Evolutionary conservation across 139 green algal genomes (phyloP), one percentile per base, ranked within the genome.

Genomic region (Volvox reticuliferus): DNA sequence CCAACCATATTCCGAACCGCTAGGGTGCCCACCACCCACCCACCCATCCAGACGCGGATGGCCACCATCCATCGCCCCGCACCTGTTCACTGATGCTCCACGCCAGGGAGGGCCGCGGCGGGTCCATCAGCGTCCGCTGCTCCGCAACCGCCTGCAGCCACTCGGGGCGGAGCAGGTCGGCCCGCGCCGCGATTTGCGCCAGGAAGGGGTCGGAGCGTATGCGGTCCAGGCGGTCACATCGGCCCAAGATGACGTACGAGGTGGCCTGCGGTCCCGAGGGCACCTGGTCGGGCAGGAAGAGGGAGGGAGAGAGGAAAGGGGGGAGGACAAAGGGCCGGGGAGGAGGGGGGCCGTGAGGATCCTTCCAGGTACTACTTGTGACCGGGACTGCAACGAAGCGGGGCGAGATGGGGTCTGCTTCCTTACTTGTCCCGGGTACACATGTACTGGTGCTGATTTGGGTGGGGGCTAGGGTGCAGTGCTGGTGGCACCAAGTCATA

Each of bases 71-170:
- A 73, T 28, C 21, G 65, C 65, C 65, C 6, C 65, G 21, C 32
- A 88, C 65, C 63, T n/a, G n/a, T 22, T 19, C 65, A 35, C 83
- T 32, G 6, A 89, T 89, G 83, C 83, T 80, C 83, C 83, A 89
- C 0, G 83, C 83, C 68, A 89, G 68, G 13, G 24, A 36, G 26
- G 83, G 83, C 67, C 33, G 35, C 26, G 83, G 83, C 36, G 83
- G 83, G 55, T 79, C 67, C 83, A 67, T 5, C 67, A 80, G 83
- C 62, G 5, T 30, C 32, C 82, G 18, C 62, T 30, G 32, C 33
- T 65, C 82, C 65, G 22, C 33, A 16, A 69, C 73, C 35, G 13
- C 82, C 35, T 68, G 28, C 67, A 89, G 83, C 83, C 83, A 89
- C 67, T 63, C 36, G 17, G 83, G 83, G 0, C 35, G 35, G 35